phyloP scores from a whole-genome alignment of 1,284 basidiomycete species.

The Ustilago shanxiensis region DNA sequence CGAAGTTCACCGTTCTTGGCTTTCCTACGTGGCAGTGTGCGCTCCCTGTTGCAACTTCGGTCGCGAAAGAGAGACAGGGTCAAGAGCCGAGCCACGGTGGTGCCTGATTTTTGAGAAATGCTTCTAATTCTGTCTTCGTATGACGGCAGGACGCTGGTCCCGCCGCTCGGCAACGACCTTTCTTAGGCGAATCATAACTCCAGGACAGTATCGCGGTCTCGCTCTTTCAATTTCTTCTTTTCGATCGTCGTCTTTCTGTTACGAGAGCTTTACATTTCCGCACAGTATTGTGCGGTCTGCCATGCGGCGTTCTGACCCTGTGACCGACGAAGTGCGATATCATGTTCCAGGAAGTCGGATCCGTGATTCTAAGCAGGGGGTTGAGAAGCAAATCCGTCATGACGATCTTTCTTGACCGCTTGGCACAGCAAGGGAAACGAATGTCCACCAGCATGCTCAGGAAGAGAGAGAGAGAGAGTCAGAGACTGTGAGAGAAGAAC shows the following conservation, averaged over 20 bases:
- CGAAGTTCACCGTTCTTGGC: neutral
- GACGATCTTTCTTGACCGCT: neutral
- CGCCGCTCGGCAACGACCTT: conserved; percentile 20
- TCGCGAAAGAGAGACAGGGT: neutral
- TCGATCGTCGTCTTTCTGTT: too few species aligned
- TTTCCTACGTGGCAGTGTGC: neutral
- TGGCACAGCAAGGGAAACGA: too few species aligned
- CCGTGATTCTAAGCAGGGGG: too few species aligned
- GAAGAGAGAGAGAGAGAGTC: neutral
- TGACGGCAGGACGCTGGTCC: conserved; percentile 30
- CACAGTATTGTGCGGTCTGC: too few species aligned
- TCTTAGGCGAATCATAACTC: too few species aligned
- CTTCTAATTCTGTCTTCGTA: conserved; percentile 23
- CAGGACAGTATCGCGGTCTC: too few species aligned
- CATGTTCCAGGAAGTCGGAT: neutral
- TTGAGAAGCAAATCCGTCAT: neutral
- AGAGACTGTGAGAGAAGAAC: neutral
- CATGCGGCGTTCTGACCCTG: neutral
- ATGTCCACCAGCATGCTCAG: neutral
- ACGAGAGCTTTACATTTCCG: too few species aligned
- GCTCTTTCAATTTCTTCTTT: neutral
- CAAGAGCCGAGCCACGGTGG: neutral
- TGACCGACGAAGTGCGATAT: neutral
- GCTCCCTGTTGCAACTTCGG: neutral
- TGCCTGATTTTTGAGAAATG: conserved; percentile 3